Conservation (phyloP, 306 rosid species). For the Lathyrus aphaca region DNA sequence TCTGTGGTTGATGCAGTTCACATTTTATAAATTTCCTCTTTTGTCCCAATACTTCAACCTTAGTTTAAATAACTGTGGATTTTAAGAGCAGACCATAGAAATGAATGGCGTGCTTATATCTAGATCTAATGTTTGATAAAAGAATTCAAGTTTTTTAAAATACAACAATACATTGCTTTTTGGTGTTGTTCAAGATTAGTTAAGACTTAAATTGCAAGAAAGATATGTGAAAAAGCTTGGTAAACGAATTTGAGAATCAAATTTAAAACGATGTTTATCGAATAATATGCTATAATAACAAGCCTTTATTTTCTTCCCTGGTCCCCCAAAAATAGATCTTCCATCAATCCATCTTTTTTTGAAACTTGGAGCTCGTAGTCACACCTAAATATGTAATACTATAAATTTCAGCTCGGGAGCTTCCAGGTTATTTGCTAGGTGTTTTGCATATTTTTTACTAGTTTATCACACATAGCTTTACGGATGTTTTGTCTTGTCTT, state of each 20-base stretch:
- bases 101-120: background rate
- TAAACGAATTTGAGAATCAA: constrained; percentile 1
- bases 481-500: constrained; percentile 21
- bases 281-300: constrained; percentile 25
- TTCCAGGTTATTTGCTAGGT: constrained; percentile 13
- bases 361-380: constrained; percentile 11
- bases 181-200: constrained; percentile 13
- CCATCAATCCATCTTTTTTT: constrained; percentile 15
- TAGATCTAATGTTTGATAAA: background rate
- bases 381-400: constrained; percentile 27
- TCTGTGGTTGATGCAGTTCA: background rate
- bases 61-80: constrained; percentile 8
- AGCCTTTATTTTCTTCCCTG: constrained; percentile 7
- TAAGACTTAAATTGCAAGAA: constrained; percentile 12
- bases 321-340: background rate
- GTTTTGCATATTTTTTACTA: constrained; percentile 29
- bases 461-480: constrained; percentile 24
- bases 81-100: constrained; percentile 7
- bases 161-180: background rate
- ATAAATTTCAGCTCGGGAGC: constrained; percentile 28
- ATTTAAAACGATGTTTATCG: constrained; percentile 1
- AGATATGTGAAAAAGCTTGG: background rate
- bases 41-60: background rate
- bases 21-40: constrained; percentile 25
- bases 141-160: constrained; percentile 21